Percentiles rank a stretch among this genome's conserved stretches.
phyloP scores from a whole-genome alignment of 2,329 filamentous ascomycete species.

The Fusarium penzigii region DNA sequence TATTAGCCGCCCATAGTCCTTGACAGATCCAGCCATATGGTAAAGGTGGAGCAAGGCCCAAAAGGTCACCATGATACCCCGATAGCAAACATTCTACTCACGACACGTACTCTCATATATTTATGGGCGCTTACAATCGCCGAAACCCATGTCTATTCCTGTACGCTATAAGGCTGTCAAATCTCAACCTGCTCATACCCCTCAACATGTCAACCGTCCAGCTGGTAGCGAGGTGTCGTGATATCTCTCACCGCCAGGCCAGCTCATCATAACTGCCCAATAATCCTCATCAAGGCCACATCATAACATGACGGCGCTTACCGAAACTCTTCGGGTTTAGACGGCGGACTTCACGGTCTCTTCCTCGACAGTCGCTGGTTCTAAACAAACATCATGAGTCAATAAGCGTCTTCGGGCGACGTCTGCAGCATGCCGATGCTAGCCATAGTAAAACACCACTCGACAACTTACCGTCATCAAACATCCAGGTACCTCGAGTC shows the following conservation, averaged over 20 bases:
- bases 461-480: slow-evolving; percentile 38
- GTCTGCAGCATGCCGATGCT: background rate
- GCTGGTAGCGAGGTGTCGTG: slow-evolving; percentile 6
- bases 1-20: background rate
- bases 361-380: slow-evolving; percentile 17
- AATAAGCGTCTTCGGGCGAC: background rate
- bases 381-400: slow-evolving; percentile 19
- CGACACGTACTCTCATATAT: background rate
- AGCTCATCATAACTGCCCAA: slow-evolving; percentile 1
- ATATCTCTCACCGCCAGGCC: slow-evolving; percentile 21
- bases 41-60: slow-evolving; percentile 1
- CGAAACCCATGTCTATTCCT: slow-evolving; percentile 16
- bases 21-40: background rate
- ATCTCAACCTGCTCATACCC: slow-evolving; percentile 2
- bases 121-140: slow-evolving; percentile 9
- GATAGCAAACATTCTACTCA: background rate
- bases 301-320: slow-evolving; percentile 20
- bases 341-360: slow-evolving; percentile 7
- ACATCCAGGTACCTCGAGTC: slow-evolving; percentile 52
- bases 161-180: slow-evolving; percentile 10
- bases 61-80: background rate
- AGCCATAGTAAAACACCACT: background rate
- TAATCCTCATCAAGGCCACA: slow-evolving; percentile 7
- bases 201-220: slow-evolving; percentile 2
- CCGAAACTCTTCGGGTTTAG: slow-evolving; percentile 9